Evolutionary conservation across 1,284 basidiomycete genomes (phyloP), one percentile per base, ranked within the genome.

Genomic region (Inonotus obliquus): DNA sequence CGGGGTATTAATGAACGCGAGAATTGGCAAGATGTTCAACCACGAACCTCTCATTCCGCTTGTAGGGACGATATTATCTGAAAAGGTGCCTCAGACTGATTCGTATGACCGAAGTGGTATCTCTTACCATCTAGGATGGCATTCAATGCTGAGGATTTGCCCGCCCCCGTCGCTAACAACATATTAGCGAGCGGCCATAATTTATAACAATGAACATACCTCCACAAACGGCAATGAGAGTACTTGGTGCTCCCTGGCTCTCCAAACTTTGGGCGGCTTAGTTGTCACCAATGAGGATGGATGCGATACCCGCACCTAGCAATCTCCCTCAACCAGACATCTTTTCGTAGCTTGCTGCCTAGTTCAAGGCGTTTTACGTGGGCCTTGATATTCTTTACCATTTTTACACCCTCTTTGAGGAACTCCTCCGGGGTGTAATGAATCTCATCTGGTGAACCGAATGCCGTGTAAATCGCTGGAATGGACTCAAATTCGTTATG

Each of bases 1-100:
- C n/a, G n/a, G 25, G 11, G 38, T 21, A 25, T 51, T 37, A n/a
- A 39, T n/a, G 11, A 27, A 27, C 52, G 59, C 55, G 11, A 45
- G 21, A 27, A 45, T 3, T 17, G 11, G 2, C 19, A 21, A 51
- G 11, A 54, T 21, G 32, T 32, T 45, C 19, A n/a, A 10, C 39
- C 41, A 69, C 74, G 14, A 64, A 83, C 82, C 83, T 66, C 81
- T 76, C 82, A 85, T 84, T 17, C 83, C 83, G 63, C 81, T 84
- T 7, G 84, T 85, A 1, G 84, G 84, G 17, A 86, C 83, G 58
- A 86, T 78, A 63, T 81, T 84, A 66, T 84, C 83, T 84, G 59
- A 11, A 59, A 19, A 54, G 35, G 51, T 25, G 67, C 13, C 68
- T 47, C 37, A 55, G 57, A 64, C 21, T 48, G 38, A 51, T 19